Conservation (phyloP, 139 green algal genomes). For the Asterochloris erici region DNA sequence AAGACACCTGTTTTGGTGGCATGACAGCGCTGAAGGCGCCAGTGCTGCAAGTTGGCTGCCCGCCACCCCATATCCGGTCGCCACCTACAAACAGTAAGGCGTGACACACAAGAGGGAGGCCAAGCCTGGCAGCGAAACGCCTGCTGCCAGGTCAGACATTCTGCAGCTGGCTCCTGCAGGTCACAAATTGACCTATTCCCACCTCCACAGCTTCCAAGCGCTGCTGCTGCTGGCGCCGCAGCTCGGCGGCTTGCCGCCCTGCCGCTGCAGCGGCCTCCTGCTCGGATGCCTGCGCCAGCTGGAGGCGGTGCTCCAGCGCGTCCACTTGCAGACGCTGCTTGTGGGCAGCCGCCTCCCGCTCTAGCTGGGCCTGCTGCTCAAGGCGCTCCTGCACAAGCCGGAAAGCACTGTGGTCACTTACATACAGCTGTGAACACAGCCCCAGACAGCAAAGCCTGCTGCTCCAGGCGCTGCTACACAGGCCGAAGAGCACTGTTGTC, state of each 20-base stretch:
- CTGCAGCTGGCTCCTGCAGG: background rate
- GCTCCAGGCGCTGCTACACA: background rate
- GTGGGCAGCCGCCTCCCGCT: conserved; percentile 5
- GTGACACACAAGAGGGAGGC: background rate
- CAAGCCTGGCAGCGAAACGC: background rate
- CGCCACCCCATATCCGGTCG: background rate
- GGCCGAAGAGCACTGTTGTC: background rate
- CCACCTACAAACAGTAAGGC: background rate
- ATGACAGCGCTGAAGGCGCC: too few relatives aligned
- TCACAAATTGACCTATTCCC: background rate
- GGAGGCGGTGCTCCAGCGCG: background rate
- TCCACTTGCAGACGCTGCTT: conserved; percentile 10
- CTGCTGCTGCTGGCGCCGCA: conserved; percentile 20
- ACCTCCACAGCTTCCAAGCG: conserved; percentile 16
- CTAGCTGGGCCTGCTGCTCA: background rate
- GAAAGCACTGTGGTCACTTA: background rate
- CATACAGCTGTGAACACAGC: too few relatives aligned
- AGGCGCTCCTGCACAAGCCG: background rate
- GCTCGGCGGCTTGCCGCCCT: conserved; percentile 11
- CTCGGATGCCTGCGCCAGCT: background rate
- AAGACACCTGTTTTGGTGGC: too few relatives aligned
- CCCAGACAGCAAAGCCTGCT: background rate
- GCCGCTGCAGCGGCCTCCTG: conserved; percentile 19
- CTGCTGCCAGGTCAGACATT: background rate
- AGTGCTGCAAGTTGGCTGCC: too few relatives aligned